Evolutionary conservation across 83 land plant genomes (phyloP).

Genomic region (Isoetes engelmannii): DNA sequence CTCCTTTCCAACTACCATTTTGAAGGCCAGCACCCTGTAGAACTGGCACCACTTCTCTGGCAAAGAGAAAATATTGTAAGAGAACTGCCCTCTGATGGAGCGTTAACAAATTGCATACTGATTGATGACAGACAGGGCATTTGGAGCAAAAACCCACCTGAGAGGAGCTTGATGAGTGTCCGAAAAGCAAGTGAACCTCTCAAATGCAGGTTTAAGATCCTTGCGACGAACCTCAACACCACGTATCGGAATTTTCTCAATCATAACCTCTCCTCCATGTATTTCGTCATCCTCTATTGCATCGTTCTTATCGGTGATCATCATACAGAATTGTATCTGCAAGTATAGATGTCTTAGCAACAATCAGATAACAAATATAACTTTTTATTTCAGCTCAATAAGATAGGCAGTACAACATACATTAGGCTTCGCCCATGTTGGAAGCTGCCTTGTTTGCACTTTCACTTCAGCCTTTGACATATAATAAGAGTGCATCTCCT

Average conservation of each 20-base stretch:
- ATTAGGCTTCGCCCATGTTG: slow-evolving; percentile 4
- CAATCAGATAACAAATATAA: background rate
- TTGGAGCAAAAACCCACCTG: background rate
- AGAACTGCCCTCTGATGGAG: background rate
- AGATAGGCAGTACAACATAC: background rate
- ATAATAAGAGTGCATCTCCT: slow-evolving; percentile 4
- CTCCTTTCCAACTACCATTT: background rate
- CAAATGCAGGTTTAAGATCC: background rate
- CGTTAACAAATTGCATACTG: background rate
- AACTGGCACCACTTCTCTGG: background rate
- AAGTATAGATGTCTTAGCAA: background rate
- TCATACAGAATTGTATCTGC: background rate
- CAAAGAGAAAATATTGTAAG: background rate
- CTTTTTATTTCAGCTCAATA: background rate
- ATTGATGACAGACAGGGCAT: background rate
- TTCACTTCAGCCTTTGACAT: slow-evolving; percentile 9
- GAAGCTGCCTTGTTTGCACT: slow-evolving; percentile 8
- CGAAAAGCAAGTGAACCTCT: background rate
- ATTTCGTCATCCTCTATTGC: background rate
- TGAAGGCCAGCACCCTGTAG: background rate
- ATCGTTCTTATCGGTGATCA: background rate
- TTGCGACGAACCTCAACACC: slow-evolving; percentile 6
- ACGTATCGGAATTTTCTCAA: background rate
- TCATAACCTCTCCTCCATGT: background rate
- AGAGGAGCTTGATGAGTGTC: background rate